Base-by-base conservation (phyloP, 768 basidiomycete genomes). In the Daedaleopsis nitida region DNA sequence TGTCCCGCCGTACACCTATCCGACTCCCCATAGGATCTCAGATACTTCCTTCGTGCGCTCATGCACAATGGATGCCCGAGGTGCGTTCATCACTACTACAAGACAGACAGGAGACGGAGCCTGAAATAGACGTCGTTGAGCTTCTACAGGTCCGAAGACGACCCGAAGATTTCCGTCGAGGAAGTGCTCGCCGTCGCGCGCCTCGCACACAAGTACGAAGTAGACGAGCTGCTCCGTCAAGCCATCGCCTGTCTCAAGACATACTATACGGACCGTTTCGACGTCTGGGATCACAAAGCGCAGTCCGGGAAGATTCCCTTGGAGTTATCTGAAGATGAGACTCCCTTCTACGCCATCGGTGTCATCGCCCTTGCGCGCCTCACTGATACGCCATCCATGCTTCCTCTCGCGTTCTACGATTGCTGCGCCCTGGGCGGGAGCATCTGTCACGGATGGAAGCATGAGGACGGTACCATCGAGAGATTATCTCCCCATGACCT, bases 361-460 rank as follows among this genome's bases (percentile, higher is more conserved):
- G 51, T 51, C 35, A 49, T 58, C 23, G 23, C 42, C 57, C 57
- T 58, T 4, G 34, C 49, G 38, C 49, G 38, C 6, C 57, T 58
- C 9, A 58, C 57, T 13, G n/a, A 51, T 13, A 51, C 34, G 17
- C 19, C 37, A 8, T 51, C 38, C 50, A 38, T 58, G 32, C 57
- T 58, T 4, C 57, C 57, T 24, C 12, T 44, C 8, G 57, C 57
- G 6, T 23, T 58, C 17, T 58, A 58, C 38, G n/a, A 34, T 7
- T 57, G 55, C 47, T 45, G 43, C 17, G 4, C 10, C 5, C 43
- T 49, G 9, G 47, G 47, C 47, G 47, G 47, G 23, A 21, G 23
- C 10, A 14, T 49, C 47, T 13, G 19, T 4, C 47, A 24, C 21
- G 47, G 47, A 24, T 49, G 47, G 47, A 12, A n/a, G 7, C 47